A percentile compares a stretch with the other conserved stretches of the same genome.
Evolutionary conservation across 495 filamentous ascomycete genomes (phyloP).

Genomic region (Aspergillus nanangensis): DNA sequence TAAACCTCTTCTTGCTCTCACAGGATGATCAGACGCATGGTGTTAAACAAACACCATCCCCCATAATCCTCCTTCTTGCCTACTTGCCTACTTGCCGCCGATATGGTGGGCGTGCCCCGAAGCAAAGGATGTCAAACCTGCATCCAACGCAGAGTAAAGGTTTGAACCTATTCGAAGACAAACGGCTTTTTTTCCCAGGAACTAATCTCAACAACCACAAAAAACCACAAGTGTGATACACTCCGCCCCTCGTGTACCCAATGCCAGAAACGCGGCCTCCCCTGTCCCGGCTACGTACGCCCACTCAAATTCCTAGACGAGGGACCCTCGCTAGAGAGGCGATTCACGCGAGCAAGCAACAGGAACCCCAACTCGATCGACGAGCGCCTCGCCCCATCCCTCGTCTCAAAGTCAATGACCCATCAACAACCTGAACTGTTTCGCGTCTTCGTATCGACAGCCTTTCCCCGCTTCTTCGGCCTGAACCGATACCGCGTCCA

Average conservation of each 20-base stretch:
- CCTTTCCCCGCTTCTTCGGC: constrained; percentile 21
- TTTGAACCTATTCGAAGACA: neutral
- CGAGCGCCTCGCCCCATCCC: constrained; percentile 16
- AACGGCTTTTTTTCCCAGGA: neutral
- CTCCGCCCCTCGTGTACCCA: constrained; percentile 23
- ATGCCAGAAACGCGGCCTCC: constrained; percentile 20
- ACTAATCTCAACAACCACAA: neutral
- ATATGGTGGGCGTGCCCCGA: constrained; percentile 39
- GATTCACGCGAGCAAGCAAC: constrained; percentile 13
- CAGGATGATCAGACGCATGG: neutral
- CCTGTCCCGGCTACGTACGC: constrained; percentile 26
- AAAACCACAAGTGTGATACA: constrained; percentile 20
- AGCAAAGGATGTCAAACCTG: constrained; percentile 38
- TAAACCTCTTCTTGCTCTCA: too few relatives aligned
- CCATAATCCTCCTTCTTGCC: neutral
- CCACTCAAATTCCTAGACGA: constrained; percentile 23
- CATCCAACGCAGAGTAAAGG: constrained; percentile 26
- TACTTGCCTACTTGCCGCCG: neutral
- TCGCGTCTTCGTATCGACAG: constrained; percentile 18
- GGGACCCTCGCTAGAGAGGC: constrained; percentile 14
- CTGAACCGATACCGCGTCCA: constrained; percentile 20
- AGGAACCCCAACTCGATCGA: constrained; percentile 13
- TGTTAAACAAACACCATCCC: neutral
- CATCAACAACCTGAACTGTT: constrained; percentile 22
- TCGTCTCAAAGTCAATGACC: constrained; percentile 14